Evolutionary conservation across 306 rosid species (phyloP), one percentile per base, ranked within the genome.

Genomic region (Casuarina equisetifolia): DNA sequence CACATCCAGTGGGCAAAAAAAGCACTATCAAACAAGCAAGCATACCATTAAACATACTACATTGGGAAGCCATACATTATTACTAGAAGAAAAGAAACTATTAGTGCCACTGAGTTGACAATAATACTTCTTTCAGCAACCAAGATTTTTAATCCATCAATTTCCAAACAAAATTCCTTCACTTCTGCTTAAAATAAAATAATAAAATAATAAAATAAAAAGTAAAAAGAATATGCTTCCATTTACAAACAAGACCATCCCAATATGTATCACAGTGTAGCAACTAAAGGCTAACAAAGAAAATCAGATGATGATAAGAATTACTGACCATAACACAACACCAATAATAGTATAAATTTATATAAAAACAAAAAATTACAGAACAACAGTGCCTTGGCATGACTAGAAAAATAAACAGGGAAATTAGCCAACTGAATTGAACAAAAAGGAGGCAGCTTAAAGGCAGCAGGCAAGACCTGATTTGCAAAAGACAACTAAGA

Each of bases 391-490:
- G n/a, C 15, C 69, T 62, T 62, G 13, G 42, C 69, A 11, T 36
- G 44, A 62, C 32, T 62, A 62, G 36, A 62, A 43, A 35, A 62
- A 61, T 10, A 62, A 36, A 62, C 44, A 62, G 38, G 39, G 64
- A 25, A 58, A 58, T 58, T 58, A 10, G 69, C 43, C 44, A 62
- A 62, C 69, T n/a, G 6, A 36, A 36, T 62, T 36, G 11, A 36
- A 62, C 44, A 62, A 36, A 62, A 35, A 6, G 2, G 8, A 1
- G 62, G 35, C n/a, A 55, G 69, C 44, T 62, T 62, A 32, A 19
- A 38, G 12, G 69, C 69, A 62, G 19, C 68, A 62, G 36, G 42
- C 69, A 62, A 62, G 44, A 62, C 69, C 69, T 35, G 44, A 39
- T 62, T 62, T 9, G 16, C 19, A 62, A 62, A 62, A 62, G 19